Percentiles rank a stretch among this genome's conserved stretches.
Evolutionary conservation across 1,284 basidiomycete genomes (phyloP).

Genomic region (Fomitopsis schrenkii): DNA sequence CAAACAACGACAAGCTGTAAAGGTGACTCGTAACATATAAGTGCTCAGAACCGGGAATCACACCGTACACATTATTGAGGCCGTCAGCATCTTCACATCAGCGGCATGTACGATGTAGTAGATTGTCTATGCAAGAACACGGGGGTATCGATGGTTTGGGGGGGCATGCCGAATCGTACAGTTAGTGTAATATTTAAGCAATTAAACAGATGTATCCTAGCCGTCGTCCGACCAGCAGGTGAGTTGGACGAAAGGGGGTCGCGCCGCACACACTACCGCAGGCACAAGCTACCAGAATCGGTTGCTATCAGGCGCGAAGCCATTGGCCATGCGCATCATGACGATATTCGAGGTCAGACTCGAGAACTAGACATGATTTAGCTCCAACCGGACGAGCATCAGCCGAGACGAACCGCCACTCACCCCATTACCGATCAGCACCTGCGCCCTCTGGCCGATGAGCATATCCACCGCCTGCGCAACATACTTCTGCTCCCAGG

Average conservation of each 20-base stretch:
- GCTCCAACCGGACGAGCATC: background rate
- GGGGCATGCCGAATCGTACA: background rate
- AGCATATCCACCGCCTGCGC: conserved; percentile 45
- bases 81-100: no score
- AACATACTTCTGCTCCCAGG: conserved; percentile 38
- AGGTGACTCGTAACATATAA: no score
- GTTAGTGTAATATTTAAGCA: background rate
- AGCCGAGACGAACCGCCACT: conserved; percentile 24
- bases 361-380: conserved; percentile 19
- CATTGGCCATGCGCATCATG: conserved; percentile 22
- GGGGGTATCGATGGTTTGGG: no score
- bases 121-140: no score
- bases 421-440: conserved; percentile 65
- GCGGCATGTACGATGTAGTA: no score
- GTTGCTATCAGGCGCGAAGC: conserved; percentile 12
- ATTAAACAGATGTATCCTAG: background rate
- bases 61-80: no score
- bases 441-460: conserved; percentile 39
- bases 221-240: background rate
- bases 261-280: no score
- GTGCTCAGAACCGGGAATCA: no score
- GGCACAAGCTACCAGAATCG: conserved; percentile 16
- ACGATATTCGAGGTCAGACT: conserved; percentile 24
- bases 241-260: background rate
- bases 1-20: no score